Base-by-base conservation (phyloP, 306 rosid genomes). In the Clitoria ternatea region DNA sequence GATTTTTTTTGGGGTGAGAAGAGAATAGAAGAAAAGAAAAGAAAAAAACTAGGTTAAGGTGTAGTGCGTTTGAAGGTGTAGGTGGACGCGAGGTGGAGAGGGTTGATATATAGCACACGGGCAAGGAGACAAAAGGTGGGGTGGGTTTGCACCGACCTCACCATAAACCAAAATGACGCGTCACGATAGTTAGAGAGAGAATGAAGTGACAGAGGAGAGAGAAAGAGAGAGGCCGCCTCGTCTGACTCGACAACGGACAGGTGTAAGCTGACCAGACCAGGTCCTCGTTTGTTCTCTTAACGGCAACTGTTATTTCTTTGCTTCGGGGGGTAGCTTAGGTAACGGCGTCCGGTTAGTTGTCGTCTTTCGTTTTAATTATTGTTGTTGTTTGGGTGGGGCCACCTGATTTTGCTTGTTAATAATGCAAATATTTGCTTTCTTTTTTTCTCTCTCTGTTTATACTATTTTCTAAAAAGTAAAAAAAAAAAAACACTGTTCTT, bases 61-160 rank as follows among this genome's bases (percentile, higher is more conserved):
- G 22, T 26, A 6, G n/a, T 23, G 63, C 3, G 22, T 30, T 2
- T 7, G 54, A 22, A 1, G 7, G 3, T 4, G 50, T 4, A 49
- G 0, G 18, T 73, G 39, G 18, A 6, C 6, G 0, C 3, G 0
- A 7, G 42, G 22, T 8, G 2, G 9, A 12, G n/a, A 0, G 19
- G 73, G 32, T 1, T 15, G 17, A 75, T 81, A 78, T 81, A 84
- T 75, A 78, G 81, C 3, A 15, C 17, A 12, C 7, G 50, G 29
- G 12, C 54, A 26, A 9, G 54, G 53, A 35, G 69, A 37, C 32
- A 23, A 76, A 73, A 6, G 61, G 73, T 18, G 2, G 66, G 61
- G 49, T 45, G 67, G 61, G 26, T 73, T 57, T 73, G 35, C 54
- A 79, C 69, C 79, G 79, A 70, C 85, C 83, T 68, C 77, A 42